Base-by-base conservation (phyloP, 305 asterid species). In the Petunia hybrid region DNA sequence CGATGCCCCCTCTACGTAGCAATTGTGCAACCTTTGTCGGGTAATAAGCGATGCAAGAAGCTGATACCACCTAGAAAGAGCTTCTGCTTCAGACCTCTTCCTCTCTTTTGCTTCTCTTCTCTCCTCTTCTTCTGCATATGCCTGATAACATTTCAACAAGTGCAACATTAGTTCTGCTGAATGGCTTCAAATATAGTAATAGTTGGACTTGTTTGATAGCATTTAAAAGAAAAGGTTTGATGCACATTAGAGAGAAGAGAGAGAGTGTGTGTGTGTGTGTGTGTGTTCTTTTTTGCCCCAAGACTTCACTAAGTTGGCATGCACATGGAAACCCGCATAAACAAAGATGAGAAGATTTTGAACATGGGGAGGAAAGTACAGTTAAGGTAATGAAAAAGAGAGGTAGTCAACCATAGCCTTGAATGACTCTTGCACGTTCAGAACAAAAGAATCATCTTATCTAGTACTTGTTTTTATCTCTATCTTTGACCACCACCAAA, bases 51-150 rank as follows among this genome's bases (percentile, higher is more conserved):
- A 96, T 16, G 94, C 92, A 78, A 96, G 97, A 83, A 96, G 98
- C 85, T 96, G 99, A 89, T 94, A 94, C 99, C 99, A 96, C 90
- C 94, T 91, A 43, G 93, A 89, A 63, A 92, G 92, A 48, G 99
- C 98, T 84, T 88, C 92, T 13, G 83, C 88, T 84, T 92, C 98
- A 2, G 85, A 83, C 86, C 80, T 91, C 76, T 80, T 86, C 74
- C 82, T 91, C 91, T 94, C 97, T 77, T 87, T 92, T 0, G 92
- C 93, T 65, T 87, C 89, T 89, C 97, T 88, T 86, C 90, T 94
- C 77, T 83, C 94, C 87, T 91, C 94, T 84, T 94, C 99, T 87
- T 96, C 99, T 38, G 82, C 83, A 77, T 94, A 93, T 80, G 98
- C 98, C 98, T 96, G 84, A 48, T 14, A 78, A 60, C 83, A 38